Evolutionary conservation across 2,329 filamentous ascomycete species (phyloP).

Genomic region (Ophiostoma triangulosporum): DNA sequence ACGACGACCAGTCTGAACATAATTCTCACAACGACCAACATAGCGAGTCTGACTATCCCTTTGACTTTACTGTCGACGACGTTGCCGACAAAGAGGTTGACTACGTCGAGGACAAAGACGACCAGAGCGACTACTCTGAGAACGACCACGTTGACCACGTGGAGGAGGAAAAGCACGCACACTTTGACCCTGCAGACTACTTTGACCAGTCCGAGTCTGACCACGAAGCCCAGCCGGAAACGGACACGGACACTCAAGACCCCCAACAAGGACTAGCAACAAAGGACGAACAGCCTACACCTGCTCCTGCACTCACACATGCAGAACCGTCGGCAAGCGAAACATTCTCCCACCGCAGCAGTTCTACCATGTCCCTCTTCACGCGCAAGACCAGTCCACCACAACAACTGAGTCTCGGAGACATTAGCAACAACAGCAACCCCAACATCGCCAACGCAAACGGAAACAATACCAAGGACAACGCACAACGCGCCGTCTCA

Average conservation of each 20-base stretch:
- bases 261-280: background rate
- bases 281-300: background rate
- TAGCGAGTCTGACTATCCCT: background rate
- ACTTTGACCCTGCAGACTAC: background rate
- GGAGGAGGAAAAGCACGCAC: background rate
- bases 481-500: slow-evolving; percentile 5
- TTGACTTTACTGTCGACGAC: background rate
- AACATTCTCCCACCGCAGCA: background rate
- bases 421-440: slow-evolving; percentile 6
- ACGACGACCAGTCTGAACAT: background rate
- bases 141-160: background rate
- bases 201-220: background rate
- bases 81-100: background rate
- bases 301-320: background rate
- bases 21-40: background rate
- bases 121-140: background rate
- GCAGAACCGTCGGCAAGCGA: background rate
- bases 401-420: slow-evolving; percentile 38
- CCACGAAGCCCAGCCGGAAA: background rate
- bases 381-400: slow-evolving; percentile 37
- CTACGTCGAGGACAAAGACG: background rate
- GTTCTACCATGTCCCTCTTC: slow-evolving; percentile 32
- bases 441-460: slow-evolving; percentile 2
- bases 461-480: slow-evolving; percentile 19
- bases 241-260: background rate